Evolutionary conservation across 2,329 filamentous ascomycete genomes (phyloP).

Genomic region (Passalora sequoiae): DNA sequence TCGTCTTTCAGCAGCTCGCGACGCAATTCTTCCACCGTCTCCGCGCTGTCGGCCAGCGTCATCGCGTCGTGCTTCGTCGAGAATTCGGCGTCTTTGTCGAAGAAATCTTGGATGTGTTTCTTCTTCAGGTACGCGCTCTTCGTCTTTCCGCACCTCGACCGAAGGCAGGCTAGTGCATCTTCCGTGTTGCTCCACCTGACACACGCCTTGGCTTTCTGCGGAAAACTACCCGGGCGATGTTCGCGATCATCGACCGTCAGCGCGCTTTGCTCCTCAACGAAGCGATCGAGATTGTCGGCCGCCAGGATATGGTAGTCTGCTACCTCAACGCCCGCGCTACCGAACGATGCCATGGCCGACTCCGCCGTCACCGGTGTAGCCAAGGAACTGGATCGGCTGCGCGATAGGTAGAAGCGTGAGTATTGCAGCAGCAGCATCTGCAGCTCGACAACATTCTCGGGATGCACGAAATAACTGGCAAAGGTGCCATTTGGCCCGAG

Average conservation of each 20-base stretch:
- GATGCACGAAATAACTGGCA: conserved; percentile 52
- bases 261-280: conserved; percentile 42
- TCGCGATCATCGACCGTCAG: conserved; percentile 41
- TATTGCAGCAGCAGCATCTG: conserved; percentile 49
- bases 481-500: conserved; percentile 43
- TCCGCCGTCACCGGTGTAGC: conserved; percentile 20
- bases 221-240: conserved; percentile 24
- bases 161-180: conserved; percentile 26
- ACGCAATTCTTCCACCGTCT: conserved; percentile 30
- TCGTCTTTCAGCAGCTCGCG: conserved; percentile 45
- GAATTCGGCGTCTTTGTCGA: conserved; percentile 32
- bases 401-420: conserved; percentile 37
- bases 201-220: conserved; percentile 28
- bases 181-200: conserved; percentile 30
- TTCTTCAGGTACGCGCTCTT: conserved; percentile 37
- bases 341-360: conserved; percentile 20
- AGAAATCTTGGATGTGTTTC: conserved; percentile 39
- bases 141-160: conserved; percentile 15
- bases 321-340: conserved; percentile 24
- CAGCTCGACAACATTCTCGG: conserved; percentile 51
- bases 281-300: conserved; percentile 46
- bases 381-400: conserved; percentile 27
- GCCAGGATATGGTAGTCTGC: conserved; percentile 41
- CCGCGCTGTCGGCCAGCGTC: conserved; percentile 18
- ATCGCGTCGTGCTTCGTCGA: conserved; percentile 21